Conservation (phyloP, 306 rosid genomes). For the Ammopiptanthus mongolicus region DNA sequence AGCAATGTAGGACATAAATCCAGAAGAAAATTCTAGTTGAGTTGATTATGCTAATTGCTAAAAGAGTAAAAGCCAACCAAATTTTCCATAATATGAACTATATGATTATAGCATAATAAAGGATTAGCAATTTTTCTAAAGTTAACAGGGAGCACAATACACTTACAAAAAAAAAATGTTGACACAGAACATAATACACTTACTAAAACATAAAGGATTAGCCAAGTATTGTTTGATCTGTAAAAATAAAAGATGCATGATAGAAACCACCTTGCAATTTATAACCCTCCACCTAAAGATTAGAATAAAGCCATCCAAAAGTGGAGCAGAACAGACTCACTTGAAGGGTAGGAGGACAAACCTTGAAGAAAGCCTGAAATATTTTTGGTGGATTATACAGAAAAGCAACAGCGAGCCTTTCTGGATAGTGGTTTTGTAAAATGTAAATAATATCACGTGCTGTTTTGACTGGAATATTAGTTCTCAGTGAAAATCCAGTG, state of each 20-base stretch:
- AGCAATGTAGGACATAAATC: not conserved
- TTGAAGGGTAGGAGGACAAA: constrained; percentile 28
- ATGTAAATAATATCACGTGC: constrained; percentile 67
- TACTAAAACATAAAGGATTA: not conserved
- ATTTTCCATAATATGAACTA: not conserved
- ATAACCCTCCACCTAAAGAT: not conserved
- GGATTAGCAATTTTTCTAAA: not conserved
- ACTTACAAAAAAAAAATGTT: not conserved
- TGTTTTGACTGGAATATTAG: constrained; percentile 53
- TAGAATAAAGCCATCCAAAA: not conserved
- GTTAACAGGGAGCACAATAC: too few relatives aligned
- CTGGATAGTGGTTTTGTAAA: constrained; percentile 85
- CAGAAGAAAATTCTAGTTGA: not conserved
- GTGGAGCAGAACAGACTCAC: not conserved
- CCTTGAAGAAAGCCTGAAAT: constrained; percentile 88
- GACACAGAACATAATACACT: not conserved
- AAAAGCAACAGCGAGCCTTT: constrained; percentile 74
- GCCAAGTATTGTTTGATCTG: not conserved
- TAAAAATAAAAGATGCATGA: constrained; percentile 7
- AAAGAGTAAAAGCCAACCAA: not conserved
- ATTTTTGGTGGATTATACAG: constrained; percentile 85
- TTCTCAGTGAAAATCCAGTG: constrained; percentile 60
- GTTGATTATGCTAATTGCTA: not conserved
- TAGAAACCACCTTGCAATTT: constrained; percentile 6
- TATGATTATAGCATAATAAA: not conserved